Conservation (phyloP, 2,329 filamentous ascomycete species). For the Aaosphaeria pasadenensis region DNA sequence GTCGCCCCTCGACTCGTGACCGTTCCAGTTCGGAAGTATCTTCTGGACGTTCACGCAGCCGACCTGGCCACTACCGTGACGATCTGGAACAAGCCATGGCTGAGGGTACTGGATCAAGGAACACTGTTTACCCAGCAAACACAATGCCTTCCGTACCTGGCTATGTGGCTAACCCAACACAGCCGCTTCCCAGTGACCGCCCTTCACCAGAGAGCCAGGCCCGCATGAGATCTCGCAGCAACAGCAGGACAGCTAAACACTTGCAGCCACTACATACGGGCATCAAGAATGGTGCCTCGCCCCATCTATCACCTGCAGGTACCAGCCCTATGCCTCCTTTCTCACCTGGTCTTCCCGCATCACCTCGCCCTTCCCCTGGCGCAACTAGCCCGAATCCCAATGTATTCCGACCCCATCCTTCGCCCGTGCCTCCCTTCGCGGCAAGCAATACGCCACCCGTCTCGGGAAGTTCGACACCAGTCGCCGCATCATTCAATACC, state of each 20-base stretch:
- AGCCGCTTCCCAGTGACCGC: conserved; percentile 24
- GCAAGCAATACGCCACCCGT: conserved; percentile 55
- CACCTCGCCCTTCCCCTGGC: conserved; percentile 35
- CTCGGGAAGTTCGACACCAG: conserved; percentile 44
- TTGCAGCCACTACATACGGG: conserved; percentile 35
- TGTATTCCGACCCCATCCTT: conserved; percentile 39
- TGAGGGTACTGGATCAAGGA: conserved; percentile 41
- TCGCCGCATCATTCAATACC: conserved; percentile 31
- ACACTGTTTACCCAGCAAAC: conserved; percentile 28
- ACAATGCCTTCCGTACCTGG: conserved; percentile 31
- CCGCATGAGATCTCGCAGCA: conserved; percentile 33
- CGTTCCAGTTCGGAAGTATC: conserved; percentile 55
- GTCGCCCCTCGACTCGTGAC: conserved; percentile 43
- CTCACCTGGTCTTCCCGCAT: conserved; percentile 31
- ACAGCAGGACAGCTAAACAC: conserved; percentile 35
- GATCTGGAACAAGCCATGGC: conserved; percentile 51
- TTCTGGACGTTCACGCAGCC: conserved; percentile 54
- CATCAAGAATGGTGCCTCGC: conserved; percentile 14
- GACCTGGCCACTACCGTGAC: conserved; percentile 47
- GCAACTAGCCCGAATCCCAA: conserved; percentile 32
- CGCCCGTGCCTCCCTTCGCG: conserved; percentile 48
- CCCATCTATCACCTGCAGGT: conserved; percentile 20
- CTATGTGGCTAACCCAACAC: conserved; percentile 27
- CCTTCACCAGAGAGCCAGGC: conserved; percentile 24
- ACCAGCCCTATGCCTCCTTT: conserved; percentile 15